These are phyloP conservation scores for Coemansia erecta DNA, from an alignment of 192 early-diverging fungal species.

Conservation along the genomic window DNA sequence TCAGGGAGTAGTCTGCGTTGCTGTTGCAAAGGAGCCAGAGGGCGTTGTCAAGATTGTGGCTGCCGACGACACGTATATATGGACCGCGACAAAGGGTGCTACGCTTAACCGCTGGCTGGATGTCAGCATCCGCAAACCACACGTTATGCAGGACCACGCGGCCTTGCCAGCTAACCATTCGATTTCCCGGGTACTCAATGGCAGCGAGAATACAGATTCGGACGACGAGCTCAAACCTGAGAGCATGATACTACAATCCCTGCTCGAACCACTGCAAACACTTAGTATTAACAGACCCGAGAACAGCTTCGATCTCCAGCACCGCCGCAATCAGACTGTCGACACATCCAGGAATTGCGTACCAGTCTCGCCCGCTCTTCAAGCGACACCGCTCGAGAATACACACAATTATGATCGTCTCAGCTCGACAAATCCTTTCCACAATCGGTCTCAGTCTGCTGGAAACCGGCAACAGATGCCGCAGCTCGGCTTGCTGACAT, in stretches of 20 bases:
- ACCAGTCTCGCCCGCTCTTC: too few species aligned
- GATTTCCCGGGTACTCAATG: neutral
- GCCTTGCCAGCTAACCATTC: neutral
- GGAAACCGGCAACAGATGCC: too few species aligned
- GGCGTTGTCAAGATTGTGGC: constrained; percentile 86
- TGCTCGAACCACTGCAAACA: neutral
- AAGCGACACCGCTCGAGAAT: too few species aligned
- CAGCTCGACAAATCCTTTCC: too few species aligned
- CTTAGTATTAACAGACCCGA: neutral
- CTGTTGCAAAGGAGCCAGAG: constrained; percentile 79
- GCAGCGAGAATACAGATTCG: neutral
- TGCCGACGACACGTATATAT: constrained; percentile 80
- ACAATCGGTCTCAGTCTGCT: too few species aligned
- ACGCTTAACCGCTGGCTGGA: constrained; percentile 79
- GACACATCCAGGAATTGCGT: too few species aligned
- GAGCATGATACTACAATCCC: neutral
- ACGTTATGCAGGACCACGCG: neutral
- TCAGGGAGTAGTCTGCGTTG: constrained; percentile 61
- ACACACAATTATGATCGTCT: too few species aligned
- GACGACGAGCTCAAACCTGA: constrained; percentile 1
- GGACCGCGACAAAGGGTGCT: constrained; percentile 87
- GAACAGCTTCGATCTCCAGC: neutral
- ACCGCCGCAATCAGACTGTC: neutral
- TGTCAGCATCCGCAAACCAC: constrained; percentile 21
- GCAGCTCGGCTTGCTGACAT: too few species aligned